A percentile compares a stretch with the other conserved stretches of the same genome.
Evolutionary conservation across 108 stramenopile genomes (phyloP).

Genomic region (Mayamaea pseudoterrestris): DNA sequence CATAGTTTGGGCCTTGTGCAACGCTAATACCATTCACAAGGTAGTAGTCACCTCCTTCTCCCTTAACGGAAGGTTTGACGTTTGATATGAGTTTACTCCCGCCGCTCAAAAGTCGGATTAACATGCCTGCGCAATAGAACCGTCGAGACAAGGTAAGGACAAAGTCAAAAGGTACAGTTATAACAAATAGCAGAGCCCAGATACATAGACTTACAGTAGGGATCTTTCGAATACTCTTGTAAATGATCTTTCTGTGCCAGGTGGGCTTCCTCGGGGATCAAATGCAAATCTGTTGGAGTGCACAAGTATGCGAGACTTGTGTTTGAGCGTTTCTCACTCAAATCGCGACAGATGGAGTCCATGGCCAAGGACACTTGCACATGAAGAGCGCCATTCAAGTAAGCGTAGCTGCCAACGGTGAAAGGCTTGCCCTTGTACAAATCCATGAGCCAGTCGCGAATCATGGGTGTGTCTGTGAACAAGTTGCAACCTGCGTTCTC

Average conservation of each 20-base stretch:
- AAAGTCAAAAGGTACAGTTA: not conserved
- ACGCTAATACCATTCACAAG: slow-evolving; percentile 83
- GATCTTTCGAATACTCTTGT: slow-evolving; percentile 43
- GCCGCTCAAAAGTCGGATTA: slow-evolving; percentile 53
- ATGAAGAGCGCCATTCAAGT: slow-evolving; percentile 93
- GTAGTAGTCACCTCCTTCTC: slow-evolving; percentile 54
- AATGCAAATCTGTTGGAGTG: slow-evolving; percentile 96
- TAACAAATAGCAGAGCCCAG: not conserved
- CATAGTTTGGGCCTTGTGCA: slow-evolving; percentile 97
- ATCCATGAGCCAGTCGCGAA: slow-evolving; percentile 88
- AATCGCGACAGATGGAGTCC: slow-evolving; percentile 82
- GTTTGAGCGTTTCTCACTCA: slow-evolving; percentile 63
- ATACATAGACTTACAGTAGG: slow-evolving; percentile 36
- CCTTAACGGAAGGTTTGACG: slow-evolving; percentile 44
- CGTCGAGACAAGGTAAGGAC: not conserved
- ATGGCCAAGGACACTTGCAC: slow-evolving; percentile 93
- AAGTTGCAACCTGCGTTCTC: slow-evolving; percentile 84
- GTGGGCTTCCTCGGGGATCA: slow-evolving; percentile 85
- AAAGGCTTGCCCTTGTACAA: slow-evolving; percentile 73
- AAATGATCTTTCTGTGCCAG: slow-evolving; percentile 63
- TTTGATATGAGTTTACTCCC: slow-evolving; percentile 74
- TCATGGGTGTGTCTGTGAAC: slow-evolving; percentile 87
- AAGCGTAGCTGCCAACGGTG: slow-evolving; percentile 90
- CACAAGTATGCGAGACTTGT: slow-evolving; percentile 93
- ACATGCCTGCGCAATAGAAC: slow-evolving; percentile 20